Percentiles rank a stretch among this genome's conserved stretches.
Evolutionary conservation across 75 land plant genomes (phyloP).

Genomic region (Selaginella moellendorffii): DNA sequence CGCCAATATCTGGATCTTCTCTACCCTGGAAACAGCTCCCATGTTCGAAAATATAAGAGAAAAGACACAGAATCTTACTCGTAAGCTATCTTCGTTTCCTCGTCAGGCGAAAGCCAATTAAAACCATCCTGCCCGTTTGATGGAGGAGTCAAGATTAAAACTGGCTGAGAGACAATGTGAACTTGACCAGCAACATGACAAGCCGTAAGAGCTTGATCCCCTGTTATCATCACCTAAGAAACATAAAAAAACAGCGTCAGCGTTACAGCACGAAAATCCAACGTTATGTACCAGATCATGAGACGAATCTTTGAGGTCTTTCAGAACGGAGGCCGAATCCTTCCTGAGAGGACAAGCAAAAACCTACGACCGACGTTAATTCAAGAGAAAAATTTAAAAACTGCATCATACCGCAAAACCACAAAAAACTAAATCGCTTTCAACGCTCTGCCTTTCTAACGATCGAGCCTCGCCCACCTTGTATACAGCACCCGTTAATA

Average conservation of each 20-base stretch:
- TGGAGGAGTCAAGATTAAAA: conserved; percentile 45
- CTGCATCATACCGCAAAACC: conserved; percentile 73
- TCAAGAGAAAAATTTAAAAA: background rate
- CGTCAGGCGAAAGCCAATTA: conserved; percentile 94
- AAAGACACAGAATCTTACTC: conserved; percentile 23
- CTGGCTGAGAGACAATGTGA: conserved; percentile 62
- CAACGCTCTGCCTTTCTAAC: conserved; percentile 74
- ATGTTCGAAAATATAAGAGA: background rate
- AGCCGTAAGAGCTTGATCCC: conserved; percentile 99
- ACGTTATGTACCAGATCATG: conserved; percentile 67
- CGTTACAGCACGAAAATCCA: background rate
- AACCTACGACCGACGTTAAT: conserved; percentile 38
- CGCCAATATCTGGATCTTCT: conserved; percentile 55
- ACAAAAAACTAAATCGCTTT: conserved; percentile 61
- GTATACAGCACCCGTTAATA: background rate
- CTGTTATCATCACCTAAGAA: conserved; percentile 89
- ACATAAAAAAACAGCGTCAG: background rate
- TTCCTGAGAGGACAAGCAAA: conserved; percentile 86
- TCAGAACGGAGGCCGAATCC: conserved; percentile 69
- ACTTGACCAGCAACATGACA: conserved; percentile 96
- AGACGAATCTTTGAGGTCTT: conserved; percentile 75
- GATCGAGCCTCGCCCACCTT: conserved; percentile 87
- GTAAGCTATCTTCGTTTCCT: conserved; percentile 37
- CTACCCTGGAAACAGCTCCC: conserved; percentile 29
- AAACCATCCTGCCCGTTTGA: conserved; percentile 20